These are phyloP conservation scores for Exophiala calicioides DNA, from an alignment of 2,329 filamentous ascomycete species.

Conservation along the genomic window DNA sequence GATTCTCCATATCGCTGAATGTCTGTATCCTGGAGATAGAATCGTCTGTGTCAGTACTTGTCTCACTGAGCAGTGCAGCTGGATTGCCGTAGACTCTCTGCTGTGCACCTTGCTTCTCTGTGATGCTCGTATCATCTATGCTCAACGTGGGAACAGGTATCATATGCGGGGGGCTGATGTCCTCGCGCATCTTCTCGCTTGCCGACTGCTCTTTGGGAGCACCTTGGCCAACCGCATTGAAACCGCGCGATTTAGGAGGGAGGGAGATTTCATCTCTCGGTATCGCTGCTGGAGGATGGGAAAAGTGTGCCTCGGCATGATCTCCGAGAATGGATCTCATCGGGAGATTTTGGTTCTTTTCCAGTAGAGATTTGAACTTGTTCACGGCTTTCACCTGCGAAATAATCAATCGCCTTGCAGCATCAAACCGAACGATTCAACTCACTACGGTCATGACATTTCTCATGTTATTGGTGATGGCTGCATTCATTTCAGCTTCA, in stretches of 20 bases:
- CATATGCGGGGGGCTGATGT: slow-evolving; percentile 10
- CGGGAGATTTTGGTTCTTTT: slow-evolving; percentile 54
- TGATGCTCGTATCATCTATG: slow-evolving; percentile 21
- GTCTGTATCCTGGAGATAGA: slow-evolving; percentile 10
- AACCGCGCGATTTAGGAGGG: slow-evolving; percentile 50
- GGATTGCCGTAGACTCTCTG: not conserved
- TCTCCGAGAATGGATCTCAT: slow-evolving; percentile 63
- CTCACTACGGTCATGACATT: slow-evolving; percentile 74
- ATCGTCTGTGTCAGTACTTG: slow-evolving; percentile 23
- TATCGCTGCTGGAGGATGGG: slow-evolving; percentile 59
- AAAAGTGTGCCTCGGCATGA: slow-evolving; percentile 54
- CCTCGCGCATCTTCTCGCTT: slow-evolving; percentile 54
- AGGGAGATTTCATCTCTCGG: slow-evolving; percentile 35
- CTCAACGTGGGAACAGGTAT: slow-evolving; percentile 19
- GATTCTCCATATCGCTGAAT: slow-evolving; percentile 15
- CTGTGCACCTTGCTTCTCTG: slow-evolving; percentile 1
- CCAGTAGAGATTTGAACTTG: slow-evolving; percentile 77
- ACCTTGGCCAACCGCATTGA: slow-evolving; percentile 54
- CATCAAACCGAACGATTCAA: not conserved
- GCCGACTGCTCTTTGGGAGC: slow-evolving; percentile 52
- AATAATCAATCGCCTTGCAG: slow-evolving; percentile 2
- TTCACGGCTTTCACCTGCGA: slow-evolving; percentile 82
- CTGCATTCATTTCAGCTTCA: slow-evolving; percentile 83
- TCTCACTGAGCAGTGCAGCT: slow-evolving; percentile 9
- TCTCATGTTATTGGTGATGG: slow-evolving; percentile 86